Base-by-base conservation (phyloP, 495 filamentous ascomycete species). In the Barbatosphaeria neglecta region DNA sequence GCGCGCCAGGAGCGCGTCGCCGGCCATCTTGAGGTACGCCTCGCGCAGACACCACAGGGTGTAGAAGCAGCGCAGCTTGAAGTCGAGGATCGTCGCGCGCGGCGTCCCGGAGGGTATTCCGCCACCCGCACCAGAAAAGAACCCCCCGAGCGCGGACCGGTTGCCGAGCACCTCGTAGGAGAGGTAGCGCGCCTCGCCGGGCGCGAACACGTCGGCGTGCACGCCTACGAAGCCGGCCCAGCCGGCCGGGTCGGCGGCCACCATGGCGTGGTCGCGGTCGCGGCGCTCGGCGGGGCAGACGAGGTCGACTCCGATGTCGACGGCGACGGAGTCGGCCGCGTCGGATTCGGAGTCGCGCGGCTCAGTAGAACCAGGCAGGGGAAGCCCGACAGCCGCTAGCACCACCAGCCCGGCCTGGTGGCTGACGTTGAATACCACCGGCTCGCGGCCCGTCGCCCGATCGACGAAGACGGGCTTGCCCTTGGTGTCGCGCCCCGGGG, bases 21-120 rank as follows among this genome's bases (percentile, higher is more conserved):
- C 89, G 8, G 86, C 87, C 76, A 96, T 78, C 74, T 96, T 96
- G 51, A 96, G 79, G 65, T 89, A 96, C 1, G 89, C 85, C 65
- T 95, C 89, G 53, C 92, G 85, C 45, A 92, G 70, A 45, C 83
- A 87, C 86, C 87, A 95, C 52, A 83, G 84, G 2, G 88, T 80
- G 56, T 92, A 95, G 62, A 96, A 96, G 5, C 80, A 68, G 2
- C 89, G 72, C 37, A 93, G 67, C 55, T 61, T 62, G 28, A 46
- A 61, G 41, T 67, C 65, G 3, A 50, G 33, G 33, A 47, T 39
- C 5, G 51, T 22, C 18, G 50, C 48, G 20, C 47, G 41, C 25
- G 59, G 48, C 31, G 54, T 50, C 18, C 47, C 50, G 13, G 42
- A 25, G 11, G 13, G 3, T 2, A 11, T 35, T 10, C 27, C 15